Evolutionary conservation across 2,329 filamentous ascomycete species (phyloP).

Genomic region (Aspergillus spinulosporus): DNA sequence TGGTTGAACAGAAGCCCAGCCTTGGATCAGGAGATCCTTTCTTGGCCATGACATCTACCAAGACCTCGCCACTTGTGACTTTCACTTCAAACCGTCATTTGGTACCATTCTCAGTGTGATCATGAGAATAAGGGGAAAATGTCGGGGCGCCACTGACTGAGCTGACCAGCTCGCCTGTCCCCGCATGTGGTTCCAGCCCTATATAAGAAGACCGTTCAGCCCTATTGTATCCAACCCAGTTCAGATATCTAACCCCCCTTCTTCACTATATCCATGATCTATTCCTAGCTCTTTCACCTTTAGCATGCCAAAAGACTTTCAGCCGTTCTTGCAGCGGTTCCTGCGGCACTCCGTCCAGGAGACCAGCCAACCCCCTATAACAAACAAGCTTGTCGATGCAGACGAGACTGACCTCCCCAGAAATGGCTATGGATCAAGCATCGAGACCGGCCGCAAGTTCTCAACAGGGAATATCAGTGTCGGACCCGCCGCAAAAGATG

Average conservation of each 20-base stretch:
- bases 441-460: background rate
- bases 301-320: background rate
- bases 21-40: background rate
- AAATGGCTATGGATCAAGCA: background rate
- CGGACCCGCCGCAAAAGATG: background rate
- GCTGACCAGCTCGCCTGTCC: background rate
- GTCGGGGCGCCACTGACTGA: background rate
- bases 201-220: background rate
- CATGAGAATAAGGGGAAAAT: background rate
- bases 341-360: background rate
- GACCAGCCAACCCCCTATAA: background rate
- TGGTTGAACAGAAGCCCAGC: background rate
- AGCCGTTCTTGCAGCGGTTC: constrained; percentile 3
- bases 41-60: background rate
- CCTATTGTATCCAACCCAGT: background rate
- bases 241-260: background rate
- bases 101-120: background rate
- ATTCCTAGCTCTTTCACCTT: background rate
- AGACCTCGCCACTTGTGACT: background rate
- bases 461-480: background rate
- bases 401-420: background rate
- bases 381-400: background rate
- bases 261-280: too few relatives aligned
- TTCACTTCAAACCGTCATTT: too few relatives aligned
- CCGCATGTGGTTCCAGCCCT: background rate